Base-by-base conservation (phyloP, 768 basidiomycete genomes). In the Russula foetens region DNA sequence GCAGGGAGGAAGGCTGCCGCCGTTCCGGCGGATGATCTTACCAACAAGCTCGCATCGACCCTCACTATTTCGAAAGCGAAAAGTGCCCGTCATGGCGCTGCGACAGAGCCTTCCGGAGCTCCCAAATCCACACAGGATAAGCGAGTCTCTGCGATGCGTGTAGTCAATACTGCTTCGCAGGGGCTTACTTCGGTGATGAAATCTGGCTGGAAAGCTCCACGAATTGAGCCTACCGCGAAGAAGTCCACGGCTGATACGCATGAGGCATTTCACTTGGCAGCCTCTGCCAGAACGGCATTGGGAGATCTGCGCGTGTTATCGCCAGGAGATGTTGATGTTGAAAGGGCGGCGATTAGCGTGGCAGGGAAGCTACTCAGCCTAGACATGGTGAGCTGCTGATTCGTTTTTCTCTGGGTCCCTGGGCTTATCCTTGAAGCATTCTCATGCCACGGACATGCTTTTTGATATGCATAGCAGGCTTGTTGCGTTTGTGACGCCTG, bases 261-360 rank as follows among this genome's bases (percentile, higher is more conserved):
- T n/a, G 59, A 56, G 43, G 74, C 74, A n/a, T 75, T 69, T 39
- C 66, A 72, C 24, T 68, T 76, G 17, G 73, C 75, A 7, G 69
- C 73, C 9, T 66, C 76, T 19, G 81, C 81, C 0, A 69, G 74
- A 17, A 75, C 74, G 53, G 76, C 81, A 53, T 69, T 92, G 8
- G 60, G 59, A 1, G 64, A 70, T 3, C 72, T 92, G 45, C 74
- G 89, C 52, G 68, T 67, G 33, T 53, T 80, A 21, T 73, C 71
- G 47, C 73, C 78, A 0, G 75, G 73, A 3, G 79, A 81, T 63
- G 17, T 88, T 9, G 85, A 91, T 63, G 77, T 90, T 6, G 91
- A 92, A 71, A 78, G 85, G 39, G 88, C 87, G 2, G 90, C 86
- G 1, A 78, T 78, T 52, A 84, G 84, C 59, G 72, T 91, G 5